Evolutionary conservation across 345 rosid genomes (phyloP), one percentile per base, ranked within the genome.

Genomic region (Hibiscus trionum): DNA sequence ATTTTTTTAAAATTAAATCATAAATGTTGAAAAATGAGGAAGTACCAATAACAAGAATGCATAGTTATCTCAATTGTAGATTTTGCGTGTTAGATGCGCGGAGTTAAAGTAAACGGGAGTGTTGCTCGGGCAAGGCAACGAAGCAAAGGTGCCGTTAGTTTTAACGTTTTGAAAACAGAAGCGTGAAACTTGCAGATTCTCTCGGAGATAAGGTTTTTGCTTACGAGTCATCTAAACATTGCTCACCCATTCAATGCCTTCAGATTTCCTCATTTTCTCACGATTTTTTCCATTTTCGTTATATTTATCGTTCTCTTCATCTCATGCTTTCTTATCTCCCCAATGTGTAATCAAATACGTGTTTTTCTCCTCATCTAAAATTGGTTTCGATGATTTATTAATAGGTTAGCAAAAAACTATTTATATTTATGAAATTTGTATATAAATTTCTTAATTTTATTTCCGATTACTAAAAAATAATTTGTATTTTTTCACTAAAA

Each of bases 51-150:
- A 35, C 2, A 37, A 39, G 2, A 7, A 7, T 39, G 2, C 44
- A 39, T 39, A 39, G 44, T 39, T 44, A 44, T 44, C 12, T 44
- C 47, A 10, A 44, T 44, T 11, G 4, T 44, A 44, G 47, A 44
- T 44, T 44, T 50, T 50, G 15, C 81, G 79, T 63, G 81, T 69
- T 16, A 33, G 39, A 2, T 21, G 44, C 79, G 79, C 73, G 81
- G 56, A 4, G 56, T 77, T 72, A 59, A 74, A 11, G 12, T 11
- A 21, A 21, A 15, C 27, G 9, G 60, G 0, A 29, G 55, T 63
- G 56, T 50, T 16, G 17, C 7, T 15, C 4, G 17, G 17, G n/a
- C 17, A 50, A 14, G 56, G 17, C 56, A 50, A 50, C 1, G n/a
- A 50, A 4, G 56, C 19, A 50, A 50, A 49, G 6, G 19, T 50